A percentile compares a stretch with the other conserved stretches of the same genome.
Evolutionary conservation across 2,329 filamentous ascomycete species (phyloP).

Genomic region (Penicillium sp.): DNA sequence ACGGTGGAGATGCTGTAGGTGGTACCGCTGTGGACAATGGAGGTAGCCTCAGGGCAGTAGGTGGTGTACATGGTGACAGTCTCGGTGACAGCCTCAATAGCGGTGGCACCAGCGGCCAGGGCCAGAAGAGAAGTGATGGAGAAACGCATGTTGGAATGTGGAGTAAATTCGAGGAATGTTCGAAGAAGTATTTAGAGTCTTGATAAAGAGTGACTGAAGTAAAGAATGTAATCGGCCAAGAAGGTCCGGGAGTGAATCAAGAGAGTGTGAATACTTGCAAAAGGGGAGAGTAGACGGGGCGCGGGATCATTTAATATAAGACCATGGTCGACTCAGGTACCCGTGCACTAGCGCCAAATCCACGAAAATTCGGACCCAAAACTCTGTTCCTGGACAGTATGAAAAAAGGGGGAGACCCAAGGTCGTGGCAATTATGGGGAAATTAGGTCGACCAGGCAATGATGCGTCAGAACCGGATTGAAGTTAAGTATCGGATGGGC

Average conservation of each 20-base stretch:
- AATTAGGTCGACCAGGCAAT: background rate
- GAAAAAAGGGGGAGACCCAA: background rate
- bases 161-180: background rate
- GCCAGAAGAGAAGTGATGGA: conserved; percentile 43
- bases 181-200: conserved; percentile 3
- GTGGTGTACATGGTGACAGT: conserved; percentile 67
- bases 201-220: background rate
- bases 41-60: conserved; percentile 69
- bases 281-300: conserved; percentile 7
- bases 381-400: background rate
- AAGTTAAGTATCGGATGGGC: background rate
- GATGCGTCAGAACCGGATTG: background rate
- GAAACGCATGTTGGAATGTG: conserved; percentile 52
- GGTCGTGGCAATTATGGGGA: conserved; percentile 1
- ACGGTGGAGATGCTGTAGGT: conserved; percentile 70
- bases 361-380: background rate
- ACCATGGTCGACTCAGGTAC: conserved; percentile 22
- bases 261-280: conserved; percentile 19
- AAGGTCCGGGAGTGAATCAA: conserved; percentile 15
- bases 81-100: conserved; percentile 56
- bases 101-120: conserved; percentile 41
- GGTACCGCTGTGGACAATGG: conserved; percentile 62
- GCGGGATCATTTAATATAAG: conserved; percentile 11
- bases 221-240: conserved; percentile 25
- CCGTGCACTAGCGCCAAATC: conserved; percentile 14